Percentiles rank a stretch among this genome's conserved stretches.
Conservation (phyloP, 192 early-diverging fungal species). For the Piromyces finnis region DNA sequence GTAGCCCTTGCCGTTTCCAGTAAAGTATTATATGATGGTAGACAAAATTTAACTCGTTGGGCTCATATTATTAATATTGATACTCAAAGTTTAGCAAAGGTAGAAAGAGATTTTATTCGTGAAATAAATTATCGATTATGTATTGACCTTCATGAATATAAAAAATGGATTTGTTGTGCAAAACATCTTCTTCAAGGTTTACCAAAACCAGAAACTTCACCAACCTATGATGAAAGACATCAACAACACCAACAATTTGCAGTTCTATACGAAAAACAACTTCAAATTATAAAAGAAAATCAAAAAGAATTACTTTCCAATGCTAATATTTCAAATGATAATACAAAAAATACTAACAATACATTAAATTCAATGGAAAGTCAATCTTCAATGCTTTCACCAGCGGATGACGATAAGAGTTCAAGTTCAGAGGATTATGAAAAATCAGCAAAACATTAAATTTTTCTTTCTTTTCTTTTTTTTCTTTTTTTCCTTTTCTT, state of each 20-base stretch:
- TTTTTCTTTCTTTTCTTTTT: no score
- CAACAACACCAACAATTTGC: not conserved
- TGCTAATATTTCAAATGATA: not conserved
- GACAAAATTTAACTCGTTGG: not conserved
- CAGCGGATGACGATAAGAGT: not conserved
- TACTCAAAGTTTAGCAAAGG: not conserved
- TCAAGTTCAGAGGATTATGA: not conserved
- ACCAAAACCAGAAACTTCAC: not conserved
- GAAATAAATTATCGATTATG: not conserved
- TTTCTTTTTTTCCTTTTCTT: no score
- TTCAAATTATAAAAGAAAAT: not conserved
- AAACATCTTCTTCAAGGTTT: not conserved
- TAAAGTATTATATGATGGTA: not conserved
- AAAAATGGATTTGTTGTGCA: not conserved
- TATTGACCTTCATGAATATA: not conserved
- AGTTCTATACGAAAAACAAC: not conserved
- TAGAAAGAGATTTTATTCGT: not conserved
- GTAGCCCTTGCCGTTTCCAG: not conserved
- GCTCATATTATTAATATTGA: not conserved
- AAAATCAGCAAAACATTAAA: not conserved
- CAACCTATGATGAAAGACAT: not conserved
- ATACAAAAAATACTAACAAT: not conserved
- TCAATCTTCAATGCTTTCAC: not conserved
- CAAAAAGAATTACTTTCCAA: not conserved
- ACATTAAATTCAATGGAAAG: not conserved